phyloP scores from a whole-genome alignment of 257 asterid species.

The Marsdenia floribunda region DNA sequence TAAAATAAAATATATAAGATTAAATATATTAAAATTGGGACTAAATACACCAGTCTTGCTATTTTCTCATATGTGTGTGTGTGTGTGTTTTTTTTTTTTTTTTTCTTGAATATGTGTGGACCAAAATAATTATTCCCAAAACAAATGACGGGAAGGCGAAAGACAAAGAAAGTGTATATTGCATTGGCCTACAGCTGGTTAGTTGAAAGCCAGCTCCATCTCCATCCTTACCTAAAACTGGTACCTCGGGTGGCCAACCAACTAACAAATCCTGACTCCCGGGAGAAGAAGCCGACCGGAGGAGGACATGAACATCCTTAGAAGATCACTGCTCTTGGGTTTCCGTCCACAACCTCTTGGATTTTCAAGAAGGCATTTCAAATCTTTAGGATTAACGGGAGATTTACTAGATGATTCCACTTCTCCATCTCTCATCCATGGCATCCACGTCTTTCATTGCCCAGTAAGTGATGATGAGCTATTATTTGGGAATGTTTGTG shows the following conservation, averaged over 20 bases:
- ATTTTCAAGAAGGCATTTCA: constrained; percentile 42
- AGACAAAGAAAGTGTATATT: background rate
- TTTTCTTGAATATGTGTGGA: no score
- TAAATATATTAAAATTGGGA: no score
- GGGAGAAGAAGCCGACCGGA: background rate
- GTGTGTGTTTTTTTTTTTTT: no score
- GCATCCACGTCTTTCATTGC: constrained; percentile 89
- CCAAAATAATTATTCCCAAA: no score
- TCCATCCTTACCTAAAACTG: background rate
- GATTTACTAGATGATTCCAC: constrained; percentile 33
- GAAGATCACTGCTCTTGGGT: constrained; percentile 30
- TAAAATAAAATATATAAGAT: no score
- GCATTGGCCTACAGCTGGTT: no score
- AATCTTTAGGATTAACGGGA: constrained; percentile 39
- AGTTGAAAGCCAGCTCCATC: background rate
- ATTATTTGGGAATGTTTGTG: background rate
- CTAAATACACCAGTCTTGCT: no score
- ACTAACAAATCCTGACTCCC: background rate
- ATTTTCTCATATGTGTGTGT: no score
- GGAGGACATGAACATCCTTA: constrained; percentile 54
- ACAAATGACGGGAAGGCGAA: background rate
- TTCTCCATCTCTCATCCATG: constrained; percentile 68
- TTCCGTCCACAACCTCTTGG: constrained; percentile 30
- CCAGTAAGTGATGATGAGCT: constrained; percentile 39
- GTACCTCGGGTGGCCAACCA: background rate